Base-by-base conservation (phyloP, 805 yeast genomes). In the Lachancea sp. region DNA sequence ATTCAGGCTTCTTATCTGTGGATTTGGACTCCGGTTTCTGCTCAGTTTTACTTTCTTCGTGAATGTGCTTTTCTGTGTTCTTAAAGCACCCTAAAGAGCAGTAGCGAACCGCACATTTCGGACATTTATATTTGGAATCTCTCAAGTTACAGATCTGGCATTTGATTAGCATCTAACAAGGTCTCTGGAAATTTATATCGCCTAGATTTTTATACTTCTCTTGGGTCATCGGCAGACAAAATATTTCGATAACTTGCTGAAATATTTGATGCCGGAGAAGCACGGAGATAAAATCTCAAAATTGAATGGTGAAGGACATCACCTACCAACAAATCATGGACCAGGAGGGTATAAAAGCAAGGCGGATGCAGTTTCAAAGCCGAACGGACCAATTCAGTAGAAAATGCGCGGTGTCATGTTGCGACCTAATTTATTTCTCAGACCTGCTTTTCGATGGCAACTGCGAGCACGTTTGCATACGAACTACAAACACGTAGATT, bases 31-130 rank as follows among this genome's bases (percentile, higher is more conserved):
- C 26, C n/a, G 16, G 12, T 16, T 38, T 37, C 6, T 43, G 36
- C 19, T 37, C 33, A 12, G 15, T 25, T n/a, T 19, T 23, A 1
- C 24, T 33, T 15, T 37, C 41, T 19, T 23, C 24, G 21, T 37
- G 45, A n/a, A 29, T 34, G 29, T 24, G 72, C 58, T 54, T 77
- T 12, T 47, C 50, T 9, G 37, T 34, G 44, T 54, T 46, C 31
- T 60, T 80, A 52, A 69, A 81, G 50, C 89, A 81, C 2, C 41
- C 48, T n/a, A 81, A 47, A 0, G 83, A 75, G 54, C 89, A 81
- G 47, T 72, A 72, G 39, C 58, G 55, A 12, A 65, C 49, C 1
- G 57, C 60, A 53, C 78, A 72, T 42, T 62, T 68, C 1, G 77
- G 77, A 46, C 78, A 73, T 41, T 64, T 71, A 46, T 72, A 74